A percentile compares a stretch with the other conserved stretches of the same genome.
These are phyloP conservation scores for Fusarium sp. DNA, from an alignment of 2,329 filamentous ascomycete species.

Conservation along the genomic window DNA sequence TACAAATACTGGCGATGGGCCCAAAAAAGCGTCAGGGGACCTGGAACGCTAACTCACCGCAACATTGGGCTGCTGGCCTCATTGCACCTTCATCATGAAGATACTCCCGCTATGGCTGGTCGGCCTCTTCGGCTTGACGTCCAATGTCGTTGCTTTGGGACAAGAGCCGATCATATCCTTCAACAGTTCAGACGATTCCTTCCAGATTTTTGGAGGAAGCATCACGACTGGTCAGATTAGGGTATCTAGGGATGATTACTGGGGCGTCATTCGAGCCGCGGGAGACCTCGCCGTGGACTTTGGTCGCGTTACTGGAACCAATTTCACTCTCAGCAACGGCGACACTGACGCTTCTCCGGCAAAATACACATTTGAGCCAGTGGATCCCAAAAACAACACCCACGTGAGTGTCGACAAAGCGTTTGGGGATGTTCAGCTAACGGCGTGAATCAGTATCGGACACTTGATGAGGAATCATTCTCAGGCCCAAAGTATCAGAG, in stretches of 20 bases:
- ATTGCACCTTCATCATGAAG: background rate
- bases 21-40: background rate
- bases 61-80: background rate
- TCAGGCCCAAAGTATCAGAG: constrained; percentile 58
- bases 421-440: background rate
- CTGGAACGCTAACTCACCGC: background rate
- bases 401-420: constrained; percentile 49
- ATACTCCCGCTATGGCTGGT: background rate
- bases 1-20: background rate
- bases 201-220: constrained; percentile 16
- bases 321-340: constrained; percentile 69
- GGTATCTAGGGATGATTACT: constrained; percentile 71
- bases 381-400: constrained; percentile 61
- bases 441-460: constrained; percentile 21
- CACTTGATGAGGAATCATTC: constrained; percentile 35
- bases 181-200: constrained; percentile 14
- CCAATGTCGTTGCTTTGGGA: constrained; percentile 8
- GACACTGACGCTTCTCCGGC: constrained; percentile 51
- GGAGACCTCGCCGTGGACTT: constrained; percentile 77
- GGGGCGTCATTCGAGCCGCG: constrained; percentile 75
- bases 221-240: constrained; percentile 60
- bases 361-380: constrained; percentile 57
- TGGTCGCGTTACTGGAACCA: constrained; percentile 75
- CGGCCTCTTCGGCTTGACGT: background rate
- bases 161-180: constrained; percentile 30